phyloP scores from a whole-genome alignment of 257 asterid genomes.

The Paulownia fortunei region DNA sequence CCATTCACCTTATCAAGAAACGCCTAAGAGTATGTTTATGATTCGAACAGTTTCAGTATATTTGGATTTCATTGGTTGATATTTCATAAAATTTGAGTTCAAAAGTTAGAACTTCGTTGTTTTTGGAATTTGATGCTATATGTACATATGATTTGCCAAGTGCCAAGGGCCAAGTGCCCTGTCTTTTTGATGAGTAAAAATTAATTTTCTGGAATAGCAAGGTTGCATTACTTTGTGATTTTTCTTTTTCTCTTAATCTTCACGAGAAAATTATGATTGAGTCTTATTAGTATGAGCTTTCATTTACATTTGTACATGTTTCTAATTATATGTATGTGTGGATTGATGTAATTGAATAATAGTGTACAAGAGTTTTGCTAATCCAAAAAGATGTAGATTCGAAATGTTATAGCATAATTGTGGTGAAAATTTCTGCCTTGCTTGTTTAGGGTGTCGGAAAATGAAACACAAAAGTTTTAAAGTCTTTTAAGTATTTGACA shows the following conservation, averaged over 20 bases:
- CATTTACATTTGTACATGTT: background rate
- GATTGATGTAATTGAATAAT: background rate
- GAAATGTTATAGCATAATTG: background rate
- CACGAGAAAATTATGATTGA: background rate
- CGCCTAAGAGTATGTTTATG: slow-evolving; percentile 62
- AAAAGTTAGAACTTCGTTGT: background rate
- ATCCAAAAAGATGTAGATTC: background rate
- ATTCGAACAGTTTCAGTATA: background rate
- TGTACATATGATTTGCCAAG: slow-evolving; percentile 5
- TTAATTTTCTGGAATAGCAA: background rate
- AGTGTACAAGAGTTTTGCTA: slow-evolving; percentile 1
- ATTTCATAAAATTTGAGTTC: background rate
- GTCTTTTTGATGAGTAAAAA: background rate
- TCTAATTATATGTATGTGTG: background rate
- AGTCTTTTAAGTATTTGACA: background rate
- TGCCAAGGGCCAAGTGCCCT: background rate
- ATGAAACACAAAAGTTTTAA: background rate
- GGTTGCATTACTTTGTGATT: slow-evolving; percentile 12
- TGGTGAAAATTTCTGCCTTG: background rate
- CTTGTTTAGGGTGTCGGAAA: slow-evolving; percentile 21
- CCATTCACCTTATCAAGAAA: slow-evolving; percentile 85
- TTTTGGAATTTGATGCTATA: slow-evolving; percentile 3
- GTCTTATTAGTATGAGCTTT: background rate
- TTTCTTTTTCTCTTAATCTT: background rate
- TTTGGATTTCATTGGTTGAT: background rate